These are phyloP conservation scores for Decorospora gaudefroyi DNA, from an alignment of 2,329 filamentous ascomycete species.

Conservation along the genomic window DNA sequence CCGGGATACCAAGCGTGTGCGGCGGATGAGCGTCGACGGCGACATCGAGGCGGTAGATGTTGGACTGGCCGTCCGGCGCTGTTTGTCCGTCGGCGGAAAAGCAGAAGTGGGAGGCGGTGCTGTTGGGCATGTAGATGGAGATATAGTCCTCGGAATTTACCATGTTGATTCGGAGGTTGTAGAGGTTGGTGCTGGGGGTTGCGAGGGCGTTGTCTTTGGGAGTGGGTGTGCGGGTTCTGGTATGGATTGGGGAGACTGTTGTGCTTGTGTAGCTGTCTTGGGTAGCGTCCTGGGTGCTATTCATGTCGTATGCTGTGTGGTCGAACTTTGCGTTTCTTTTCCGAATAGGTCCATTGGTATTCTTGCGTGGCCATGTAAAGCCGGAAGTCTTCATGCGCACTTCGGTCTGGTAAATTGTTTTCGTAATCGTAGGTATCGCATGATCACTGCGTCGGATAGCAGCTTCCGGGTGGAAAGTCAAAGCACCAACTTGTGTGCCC, in stretches of 20 bases:
- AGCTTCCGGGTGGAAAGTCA: not conserved
- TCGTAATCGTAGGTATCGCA: not conserved
- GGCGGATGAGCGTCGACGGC: too few species aligned
- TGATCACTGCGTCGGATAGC: not conserved
- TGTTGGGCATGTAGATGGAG: slow-evolving; percentile 6
- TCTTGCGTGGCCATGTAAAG: not conserved
- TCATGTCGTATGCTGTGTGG: too few species aligned
- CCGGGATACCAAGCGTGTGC: not conserved
- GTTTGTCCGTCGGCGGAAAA: not conserved
- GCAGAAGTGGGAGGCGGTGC: slow-evolving; percentile 2
- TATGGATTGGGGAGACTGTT: too few species aligned
- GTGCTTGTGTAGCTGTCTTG: too few species aligned
- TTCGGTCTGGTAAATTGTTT: not conserved
- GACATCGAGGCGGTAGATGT: not conserved
- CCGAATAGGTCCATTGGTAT: not conserved
- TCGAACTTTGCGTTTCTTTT: not conserved
- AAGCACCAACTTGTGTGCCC: not conserved
- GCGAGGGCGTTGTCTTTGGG: not conserved
- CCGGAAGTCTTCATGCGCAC: not conserved
- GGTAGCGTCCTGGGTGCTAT: too few species aligned
- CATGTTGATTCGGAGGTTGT: slow-evolving; percentile 2
- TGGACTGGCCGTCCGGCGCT: not conserved
- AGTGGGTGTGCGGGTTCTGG: too few species aligned
- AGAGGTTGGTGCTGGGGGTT: not conserved
- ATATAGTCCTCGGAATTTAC: slow-evolving; percentile 7